Conservation (phyloP, 2,329 filamentous ascomycete species). For the Fusarium sp. region DNA sequence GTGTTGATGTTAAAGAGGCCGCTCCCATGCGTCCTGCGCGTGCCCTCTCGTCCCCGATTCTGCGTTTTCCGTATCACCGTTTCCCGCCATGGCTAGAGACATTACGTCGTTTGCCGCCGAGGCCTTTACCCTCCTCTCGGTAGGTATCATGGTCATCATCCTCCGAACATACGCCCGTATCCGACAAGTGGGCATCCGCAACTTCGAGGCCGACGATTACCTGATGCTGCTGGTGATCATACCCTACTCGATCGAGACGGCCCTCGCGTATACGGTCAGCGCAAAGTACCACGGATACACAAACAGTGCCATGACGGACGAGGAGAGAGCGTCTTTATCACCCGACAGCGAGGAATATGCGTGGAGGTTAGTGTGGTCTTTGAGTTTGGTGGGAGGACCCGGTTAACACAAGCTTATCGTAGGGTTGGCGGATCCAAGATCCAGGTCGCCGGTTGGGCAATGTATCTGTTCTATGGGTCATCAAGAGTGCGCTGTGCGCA, state of each 20-base stretch:
- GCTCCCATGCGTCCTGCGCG: background rate
- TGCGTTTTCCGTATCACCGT: background rate
- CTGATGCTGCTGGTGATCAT: conserved; percentile 45
- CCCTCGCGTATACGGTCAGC: conserved; percentile 52
- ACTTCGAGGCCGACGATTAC: conserved; percentile 63
- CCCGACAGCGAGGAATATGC: conserved; percentile 56
- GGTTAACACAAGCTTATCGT: conserved; percentile 34
- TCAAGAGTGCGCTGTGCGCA: conserved; percentile 65
- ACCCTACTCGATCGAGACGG: conserved; percentile 44
- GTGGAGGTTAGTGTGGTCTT: conserved; percentile 31
- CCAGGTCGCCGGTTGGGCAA: conserved; percentile 64
- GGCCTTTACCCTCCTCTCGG: conserved; percentile 57
- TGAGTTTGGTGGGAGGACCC: background rate
- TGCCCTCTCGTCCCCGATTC: background rate
- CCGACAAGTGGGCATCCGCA: conserved; percentile 51
- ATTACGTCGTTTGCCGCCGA: conserved; percentile 36
- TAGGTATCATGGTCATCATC: conserved; percentile 61
- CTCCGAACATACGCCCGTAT: conserved; percentile 63
- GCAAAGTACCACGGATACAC: conserved; percentile 56
- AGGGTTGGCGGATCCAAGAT: conserved; percentile 65
- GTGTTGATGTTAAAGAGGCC: conserved; percentile 5
- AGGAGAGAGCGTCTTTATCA: conserved; percentile 55
- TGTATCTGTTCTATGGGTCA: conserved; percentile 64
- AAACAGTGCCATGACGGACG: conserved; percentile 63
- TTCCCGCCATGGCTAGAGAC: conserved; percentile 5